Evolutionary conservation across 169 alveolate species (phyloP).

Genomic region (Babesia divergens): DNA sequence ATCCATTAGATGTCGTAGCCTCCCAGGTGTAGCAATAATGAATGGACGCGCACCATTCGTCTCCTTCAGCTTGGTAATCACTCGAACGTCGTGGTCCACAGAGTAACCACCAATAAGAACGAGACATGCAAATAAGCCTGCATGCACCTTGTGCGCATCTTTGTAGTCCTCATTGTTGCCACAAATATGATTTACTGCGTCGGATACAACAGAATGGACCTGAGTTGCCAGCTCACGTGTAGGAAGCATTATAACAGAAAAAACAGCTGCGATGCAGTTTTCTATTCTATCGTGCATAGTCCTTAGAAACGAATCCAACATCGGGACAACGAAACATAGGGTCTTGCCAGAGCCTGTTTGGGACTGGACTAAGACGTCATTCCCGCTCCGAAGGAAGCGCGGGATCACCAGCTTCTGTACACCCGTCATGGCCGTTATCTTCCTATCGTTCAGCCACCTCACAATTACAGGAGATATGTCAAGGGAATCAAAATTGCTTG

Average conservation of each 20-base stretch:
- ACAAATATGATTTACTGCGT: not conserved
- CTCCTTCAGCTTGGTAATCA: constrained; percentile 7
- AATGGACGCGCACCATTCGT: constrained; percentile 1
- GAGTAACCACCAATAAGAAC: constrained; percentile 57
- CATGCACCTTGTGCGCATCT: not conserved
- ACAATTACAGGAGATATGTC: constrained; percentile 5
- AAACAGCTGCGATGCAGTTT: constrained; percentile 54
- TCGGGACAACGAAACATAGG: constrained; percentile 91
- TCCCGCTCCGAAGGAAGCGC: constrained; percentile 22
- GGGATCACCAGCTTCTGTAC: constrained; percentile 53
- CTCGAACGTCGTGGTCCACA: constrained; percentile 41
- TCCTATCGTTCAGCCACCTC: constrained; percentile 33
- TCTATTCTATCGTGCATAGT: not conserved
- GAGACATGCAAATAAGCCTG: not conserved
- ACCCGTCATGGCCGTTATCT: constrained; percentile 28
- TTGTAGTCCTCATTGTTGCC: not conserved
- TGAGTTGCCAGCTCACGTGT: constrained; percentile 97
- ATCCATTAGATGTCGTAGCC: constrained; percentile 55
- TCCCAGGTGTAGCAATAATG: constrained; percentile 62
- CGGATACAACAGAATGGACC: constrained; percentile 28
- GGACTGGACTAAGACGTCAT: constrained; percentile 60
- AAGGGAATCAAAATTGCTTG: constrained; percentile 12
- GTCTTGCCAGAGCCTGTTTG: constrained; percentile 95
- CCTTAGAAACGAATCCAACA: constrained; percentile 41
- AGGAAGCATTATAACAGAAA: constrained; percentile 90